A percentile compares a stretch with the other conserved stretches of the same genome.
Conservation (phyloP, 805 yeast species). For the Wickerhamiella azyma region DNA sequence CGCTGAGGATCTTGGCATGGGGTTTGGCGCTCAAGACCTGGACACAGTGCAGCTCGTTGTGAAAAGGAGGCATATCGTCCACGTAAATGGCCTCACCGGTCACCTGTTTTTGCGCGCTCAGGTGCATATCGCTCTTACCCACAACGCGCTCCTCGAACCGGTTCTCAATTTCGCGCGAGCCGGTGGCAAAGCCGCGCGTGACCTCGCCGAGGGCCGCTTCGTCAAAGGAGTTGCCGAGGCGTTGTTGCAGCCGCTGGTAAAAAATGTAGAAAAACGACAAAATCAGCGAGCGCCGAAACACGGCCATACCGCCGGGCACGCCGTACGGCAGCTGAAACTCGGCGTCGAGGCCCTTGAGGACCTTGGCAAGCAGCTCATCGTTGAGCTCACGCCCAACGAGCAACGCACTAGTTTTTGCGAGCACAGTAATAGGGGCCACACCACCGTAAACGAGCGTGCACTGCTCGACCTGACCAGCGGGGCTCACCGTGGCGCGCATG, state of each 20-base stretch:
- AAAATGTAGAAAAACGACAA: slow-evolving; percentile 35
- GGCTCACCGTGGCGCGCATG: slow-evolving; percentile 21
- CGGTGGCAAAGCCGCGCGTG: slow-evolving; percentile 26
- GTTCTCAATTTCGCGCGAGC: slow-evolving; percentile 29
- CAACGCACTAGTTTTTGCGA: slow-evolving; percentile 27
- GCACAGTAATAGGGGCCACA: slow-evolving; percentile 35
- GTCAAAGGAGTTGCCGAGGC: slow-evolving; percentile 13
- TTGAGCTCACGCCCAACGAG: slow-evolving; percentile 18
- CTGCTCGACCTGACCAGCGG: slow-evolving; percentile 12
- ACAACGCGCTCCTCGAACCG: slow-evolving; percentile 28
- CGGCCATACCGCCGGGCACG: slow-evolving; percentile 40
- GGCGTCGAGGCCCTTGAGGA: slow-evolving; percentile 20
- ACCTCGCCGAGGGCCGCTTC: slow-evolving; percentile 27
- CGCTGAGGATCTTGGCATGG: slow-evolving; percentile 31
- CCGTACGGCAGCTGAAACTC: slow-evolving; percentile 31
- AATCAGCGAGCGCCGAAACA: slow-evolving; percentile 32
- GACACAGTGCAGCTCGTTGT: slow-evolving; percentile 32
- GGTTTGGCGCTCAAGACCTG: slow-evolving; percentile 33
- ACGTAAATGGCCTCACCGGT: slow-evolving; percentile 36
- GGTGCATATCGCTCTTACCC: slow-evolving; percentile 32
- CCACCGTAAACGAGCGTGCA: slow-evolving; percentile 34
- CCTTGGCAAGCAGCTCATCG: slow-evolving; percentile 2
- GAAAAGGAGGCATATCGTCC: slow-evolving; percentile 33
- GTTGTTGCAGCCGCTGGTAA: slow-evolving; percentile 24
- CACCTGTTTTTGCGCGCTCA: slow-evolving; percentile 35